Base-by-base conservation (phyloP, 176 grass and related monocot genomes). In the Cocos nucifera region DNA sequence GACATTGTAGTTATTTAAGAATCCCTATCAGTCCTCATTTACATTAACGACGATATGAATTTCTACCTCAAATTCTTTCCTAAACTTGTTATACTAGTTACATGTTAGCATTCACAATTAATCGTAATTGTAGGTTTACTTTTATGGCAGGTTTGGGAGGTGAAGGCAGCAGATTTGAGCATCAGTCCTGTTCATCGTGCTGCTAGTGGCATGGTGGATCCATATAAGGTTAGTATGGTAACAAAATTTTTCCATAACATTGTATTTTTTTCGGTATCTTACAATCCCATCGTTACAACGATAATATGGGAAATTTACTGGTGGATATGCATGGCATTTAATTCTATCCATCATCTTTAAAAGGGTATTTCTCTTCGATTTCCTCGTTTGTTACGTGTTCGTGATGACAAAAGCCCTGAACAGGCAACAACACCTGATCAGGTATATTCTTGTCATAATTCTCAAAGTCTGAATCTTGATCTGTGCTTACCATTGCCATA, bases 161-260 rank as follows among this genome's bases (percentile, higher is more conserved):
- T 97, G 22, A 97, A 90, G 85, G 92, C 92, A 75, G 92, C 92
- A 51, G 92, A 97, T 86, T 78, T 97, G 63, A 97, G 92, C 78
- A 91, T 97, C 72, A 97, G 92, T 82, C 92, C 87, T 66, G 92
- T 97, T 62, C 92, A 97, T 72, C 92, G 83, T 73, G 87, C 92
- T 85, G 87, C 92, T 54, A 90, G 80, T 61, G 92, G 92, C 57
- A 87, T 75, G 69, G 84, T 97, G 14, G 92, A 97, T 77, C 73
- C 87, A 28, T 91, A 88, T 57, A 97, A 91, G 80, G 92, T 97
- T 66, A 53, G 78, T 78, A 51, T 19, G 67, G 32, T 25, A 32
- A 56, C 23, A 73, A 30, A 21, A 57, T 65, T 50, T 24, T 51
- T 65, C 59, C 52, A 57, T 63, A 48, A 68, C 12, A 62, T 61